Evolutionary conservation across 1,139 yeast species (phyloP), one percentile per base, ranked within the genome.

Genomic region (Spathaspora sp.): DNA sequence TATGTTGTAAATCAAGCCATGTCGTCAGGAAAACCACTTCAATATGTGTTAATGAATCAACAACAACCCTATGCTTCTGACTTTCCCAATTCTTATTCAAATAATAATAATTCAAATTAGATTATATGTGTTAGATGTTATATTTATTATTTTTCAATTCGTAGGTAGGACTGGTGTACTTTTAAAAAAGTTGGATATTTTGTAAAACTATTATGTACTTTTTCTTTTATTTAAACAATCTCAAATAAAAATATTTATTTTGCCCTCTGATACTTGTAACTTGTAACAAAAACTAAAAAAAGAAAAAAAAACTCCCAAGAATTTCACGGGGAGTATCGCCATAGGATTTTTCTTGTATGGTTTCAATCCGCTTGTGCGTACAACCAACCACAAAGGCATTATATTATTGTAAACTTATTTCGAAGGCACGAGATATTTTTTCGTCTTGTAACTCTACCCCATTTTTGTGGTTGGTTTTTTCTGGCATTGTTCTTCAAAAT

Each of bases 311-410:
- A n/a, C 17, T 27, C 17, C 34, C 15, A 39, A 16, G 23, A 20
- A 20, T 20, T 20, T 39, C 36, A 26, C 18, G 17, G 25, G 20
- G 36, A 40, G 23, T 26, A 40, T 29, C 42, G 31, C 18, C 42
- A 39, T 20, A 20, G 23, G 23, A 20, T 7, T 20, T 18, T 40
- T 29, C 20, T 38, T 33, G 25, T 34, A 25, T 23, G 15, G 16
- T 7, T 34, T 20, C 23, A 20, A 20, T 20, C 23, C 7, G n/a
- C n/a, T n/a, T n/a, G n/a, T n/a, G n/a, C n/a, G n/a, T n/a, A n/a
- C n/a, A n/a, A n/a, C n/a, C n/a, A n/a, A 20, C 23, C 23, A 20
- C 23, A 20, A 20, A 20, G 23, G 23, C 6, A 4, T 4, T 7
- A 4, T 20, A 20, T 20, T 20, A 20, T 20, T 20, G 23, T n/a